These are phyloP conservation scores for Penicillium nucicola DNA, from an alignment of 495 filamentous ascomycete genomes.

Conservation along the genomic window DNA sequence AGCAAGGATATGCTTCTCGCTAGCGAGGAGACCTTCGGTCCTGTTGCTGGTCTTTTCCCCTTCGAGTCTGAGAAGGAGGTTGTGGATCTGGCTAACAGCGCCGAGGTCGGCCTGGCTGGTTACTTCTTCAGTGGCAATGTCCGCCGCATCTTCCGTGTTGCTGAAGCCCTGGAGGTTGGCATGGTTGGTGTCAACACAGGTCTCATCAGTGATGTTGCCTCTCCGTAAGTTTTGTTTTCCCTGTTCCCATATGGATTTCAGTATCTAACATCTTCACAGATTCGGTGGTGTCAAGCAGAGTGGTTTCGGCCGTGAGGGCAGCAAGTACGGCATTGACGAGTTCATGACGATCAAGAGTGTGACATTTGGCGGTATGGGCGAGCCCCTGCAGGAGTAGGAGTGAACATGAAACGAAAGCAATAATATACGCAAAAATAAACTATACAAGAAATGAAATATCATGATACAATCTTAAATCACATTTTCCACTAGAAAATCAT, in stretches of 20 bases:
- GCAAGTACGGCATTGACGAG: conserved; percentile 86
- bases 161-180: conserved; percentile 82
- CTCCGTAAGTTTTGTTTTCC: conserved; percentile 52
- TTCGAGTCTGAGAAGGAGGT: conserved; percentile 85
- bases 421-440: background rate
- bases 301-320: conserved; percentile 90
- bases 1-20: conserved; percentile 74
- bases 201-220: conserved; percentile 74
- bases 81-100: conserved; percentile 69
- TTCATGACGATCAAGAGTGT: conserved; percentile 86
- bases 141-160: conserved; percentile 67
- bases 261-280: conserved; percentile 29
- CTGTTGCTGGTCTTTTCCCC: conserved; percentile 77
- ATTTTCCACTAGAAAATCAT: background rate
- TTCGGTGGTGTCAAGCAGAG: conserved; percentile 95
- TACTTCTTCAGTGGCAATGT: conserved; percentile 84
- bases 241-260: background rate
- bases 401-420: conserved; percentile 14
- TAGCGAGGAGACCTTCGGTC: conserved; percentile 84
- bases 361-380: conserved; percentile 73
- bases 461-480: background rate
- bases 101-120: conserved; percentile 77
- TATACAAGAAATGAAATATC: background rate
- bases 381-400: conserved; percentile 45
- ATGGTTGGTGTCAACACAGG: conserved; percentile 91